These are phyloP conservation scores for Echinosophora koreensis DNA, from an alignment of 306 rosid species.

Conservation along the genomic window DNA sequence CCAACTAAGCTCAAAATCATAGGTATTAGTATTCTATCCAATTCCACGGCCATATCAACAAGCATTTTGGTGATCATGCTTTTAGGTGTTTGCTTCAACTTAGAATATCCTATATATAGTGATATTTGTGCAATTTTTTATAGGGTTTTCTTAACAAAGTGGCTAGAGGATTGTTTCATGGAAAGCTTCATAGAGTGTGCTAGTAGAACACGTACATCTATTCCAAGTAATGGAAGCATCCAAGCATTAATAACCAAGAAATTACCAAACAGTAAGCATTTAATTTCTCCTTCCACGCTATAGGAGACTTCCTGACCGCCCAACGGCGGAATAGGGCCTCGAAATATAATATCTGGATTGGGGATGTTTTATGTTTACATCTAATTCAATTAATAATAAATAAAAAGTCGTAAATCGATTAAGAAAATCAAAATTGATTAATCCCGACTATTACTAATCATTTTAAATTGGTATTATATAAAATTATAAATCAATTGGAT, in stretches of 20 bases:
- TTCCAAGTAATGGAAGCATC: slow-evolving; percentile 33
- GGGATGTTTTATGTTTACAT: background rate
- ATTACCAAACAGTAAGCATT: slow-evolving; percentile 28
- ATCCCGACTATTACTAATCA: no score
- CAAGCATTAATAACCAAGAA: slow-evolving; percentile 12
- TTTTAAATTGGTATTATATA: no score
- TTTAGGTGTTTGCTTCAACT: background rate
- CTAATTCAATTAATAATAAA: no score
- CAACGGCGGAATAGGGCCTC: background rate
- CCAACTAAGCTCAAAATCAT: slow-evolving; percentile 28
- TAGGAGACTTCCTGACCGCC: slow-evolving; percentile 18
- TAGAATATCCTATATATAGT: background rate
- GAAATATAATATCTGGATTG: background rate
- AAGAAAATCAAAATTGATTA: no score
- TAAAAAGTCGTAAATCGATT: no score
- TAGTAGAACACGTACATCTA: slow-evolving; percentile 1
- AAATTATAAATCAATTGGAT: no score
- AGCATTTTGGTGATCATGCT: slow-evolving; percentile 1
- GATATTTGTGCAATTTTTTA: slow-evolving; percentile 18
- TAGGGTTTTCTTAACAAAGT: background rate
- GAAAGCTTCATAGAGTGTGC: slow-evolving; percentile 39
- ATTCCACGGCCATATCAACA: slow-evolving; percentile 34
- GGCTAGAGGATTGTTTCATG: slow-evolving; percentile 35
- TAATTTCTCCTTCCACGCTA: background rate
- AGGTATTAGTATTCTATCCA: slow-evolving; percentile 36